These are phyloP conservation scores for Gypsophila paniculata DNA, from an alignment of 179 eudicot species.

Conservation along the genomic window DNA sequence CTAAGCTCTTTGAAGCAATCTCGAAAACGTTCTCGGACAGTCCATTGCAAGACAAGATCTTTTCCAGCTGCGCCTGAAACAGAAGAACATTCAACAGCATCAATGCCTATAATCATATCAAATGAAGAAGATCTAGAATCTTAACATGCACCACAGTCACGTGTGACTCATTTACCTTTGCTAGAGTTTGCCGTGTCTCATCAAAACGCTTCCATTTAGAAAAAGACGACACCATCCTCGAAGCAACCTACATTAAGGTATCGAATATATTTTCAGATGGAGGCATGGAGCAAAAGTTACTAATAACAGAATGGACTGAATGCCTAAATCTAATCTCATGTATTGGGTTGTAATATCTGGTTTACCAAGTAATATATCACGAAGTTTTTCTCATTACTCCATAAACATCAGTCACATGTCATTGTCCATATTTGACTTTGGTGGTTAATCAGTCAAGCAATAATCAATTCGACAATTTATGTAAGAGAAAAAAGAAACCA, in stretches of 20 bases:
- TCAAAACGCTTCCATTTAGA: constrained; percentile 93
- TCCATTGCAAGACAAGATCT: constrained; percentile 76
- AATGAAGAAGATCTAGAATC: neutral
- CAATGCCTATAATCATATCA: neutral
- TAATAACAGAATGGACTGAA: neutral
- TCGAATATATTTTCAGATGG: neutral
- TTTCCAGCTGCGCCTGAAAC: constrained; percentile 84
- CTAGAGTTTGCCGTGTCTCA: constrained; percentile 70
- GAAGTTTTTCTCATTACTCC: too few species aligned
- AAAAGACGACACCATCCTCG: constrained; percentile 90
- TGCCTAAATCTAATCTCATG: too few species aligned
- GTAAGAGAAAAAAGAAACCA: too few species aligned
- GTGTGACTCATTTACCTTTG: constrained; percentile 50
- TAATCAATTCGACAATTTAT: too few species aligned
- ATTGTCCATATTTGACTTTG: too few species aligned
- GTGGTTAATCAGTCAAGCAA: too few species aligned
- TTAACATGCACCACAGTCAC: neutral
- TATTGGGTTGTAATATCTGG: too few species aligned
- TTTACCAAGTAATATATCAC: too few species aligned
- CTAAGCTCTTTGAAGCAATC: constrained; percentile 95
- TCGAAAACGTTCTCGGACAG: constrained; percentile 92
- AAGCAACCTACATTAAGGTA: constrained; percentile 60
- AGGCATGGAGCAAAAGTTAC: neutral
- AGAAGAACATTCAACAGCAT: too few species aligned
- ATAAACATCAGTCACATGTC: too few species aligned